Percentiles rank a stretch among this genome's conserved stretches.
Conservation (phyloP, 225 moss, liverwort and hornwort species). For the Asterella californica region DNA sequence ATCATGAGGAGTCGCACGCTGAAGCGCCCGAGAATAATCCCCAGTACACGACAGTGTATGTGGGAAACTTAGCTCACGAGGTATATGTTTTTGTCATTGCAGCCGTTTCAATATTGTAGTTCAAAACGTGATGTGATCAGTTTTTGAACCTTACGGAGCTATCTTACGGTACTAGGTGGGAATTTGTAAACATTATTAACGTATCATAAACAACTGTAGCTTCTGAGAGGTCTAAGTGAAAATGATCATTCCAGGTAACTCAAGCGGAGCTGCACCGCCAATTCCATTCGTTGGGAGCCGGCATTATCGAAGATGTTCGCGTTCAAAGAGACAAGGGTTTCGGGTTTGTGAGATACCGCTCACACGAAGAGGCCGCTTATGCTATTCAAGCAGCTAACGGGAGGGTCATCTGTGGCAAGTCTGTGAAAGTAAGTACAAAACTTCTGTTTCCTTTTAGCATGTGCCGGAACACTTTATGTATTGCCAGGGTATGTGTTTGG, state of each 20-base stretch:
- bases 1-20: slow-evolving; percentile 59
- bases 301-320: slow-evolving; percentile 63
- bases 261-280: slow-evolving; percentile 64
- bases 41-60: slow-evolving; percentile 91
- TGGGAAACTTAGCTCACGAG: slow-evolving; percentile 91
- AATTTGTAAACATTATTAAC: no score
- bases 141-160: no score
- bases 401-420: slow-evolving; percentile 67
- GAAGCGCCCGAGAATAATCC: slow-evolving; percentile 89
- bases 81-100: slow-evolving; percentile 25
- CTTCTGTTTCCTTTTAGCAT: background rate
- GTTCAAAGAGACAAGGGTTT: slow-evolving; percentile 68
- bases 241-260: slow-evolving; percentile 58
- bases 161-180: no score
- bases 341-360: slow-evolving; percentile 66
- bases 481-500: background rate
- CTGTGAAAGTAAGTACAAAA: slow-evolving; percentile 50
- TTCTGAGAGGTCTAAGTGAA: no score
- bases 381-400: slow-evolving; percentile 68
- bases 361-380: slow-evolving; percentile 62
- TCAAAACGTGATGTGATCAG: no score
- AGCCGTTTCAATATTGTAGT: no score
- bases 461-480: no score
- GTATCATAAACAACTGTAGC: no score
- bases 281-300: slow-evolving; percentile 59